Base-by-base conservation (phyloP, 73 alveolate genomes). In the Paramecium biaurelia region DNA sequence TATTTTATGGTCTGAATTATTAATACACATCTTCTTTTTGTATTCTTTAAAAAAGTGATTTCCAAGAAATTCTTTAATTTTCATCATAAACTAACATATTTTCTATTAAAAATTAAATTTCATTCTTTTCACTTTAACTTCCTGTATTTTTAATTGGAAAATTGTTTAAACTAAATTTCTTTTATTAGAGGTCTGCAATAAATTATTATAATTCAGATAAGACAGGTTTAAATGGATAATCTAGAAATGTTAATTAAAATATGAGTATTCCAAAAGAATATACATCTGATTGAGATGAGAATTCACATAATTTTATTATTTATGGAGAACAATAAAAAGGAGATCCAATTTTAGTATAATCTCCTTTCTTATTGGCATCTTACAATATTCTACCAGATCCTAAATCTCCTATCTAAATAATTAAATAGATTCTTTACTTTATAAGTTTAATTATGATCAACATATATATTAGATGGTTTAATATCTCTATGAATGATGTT, bases 341-440 rank as follows among this genome's bases (percentile, higher is more conserved):
- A 4, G 85, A 32, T 70, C 85, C 85, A 32, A 32, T 70, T 28
- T 32, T 35, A 2, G 58, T 28, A 1, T 70, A 70, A 28, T 70
- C 56, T 12, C 37, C 86, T n/a, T 76, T 37, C 67, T 87, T 57
- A 8, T 58, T 93, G 0, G 34, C 34, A 86, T 58, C 42, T 28
- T 85, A 67, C 41, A 85, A 18, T 20, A 85, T 47, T 57, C 82
- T 85, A 2, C 85, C 49, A 14, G 67, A 18, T 11, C 96, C 94
- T 24, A 92, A 92, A 90, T 92, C 94, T 21, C 59, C 87, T 0
- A 92, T 41, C 72, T 57, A 5, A 57, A 18, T 20, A 18, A 58
- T 28, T n/a, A 1, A 1, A 24, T 8, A 9, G 4, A n/a, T 2
- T 41, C 15, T 41, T 41, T 58, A 58, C 42, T 58, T 57, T 57